Percentiles rank a stretch among this genome's conserved stretches.
These are phyloP conservation scores for Magnolia changhungtana DNA, from an alignment of 164 flowering plant genomes.

Conservation along the genomic window DNA sequence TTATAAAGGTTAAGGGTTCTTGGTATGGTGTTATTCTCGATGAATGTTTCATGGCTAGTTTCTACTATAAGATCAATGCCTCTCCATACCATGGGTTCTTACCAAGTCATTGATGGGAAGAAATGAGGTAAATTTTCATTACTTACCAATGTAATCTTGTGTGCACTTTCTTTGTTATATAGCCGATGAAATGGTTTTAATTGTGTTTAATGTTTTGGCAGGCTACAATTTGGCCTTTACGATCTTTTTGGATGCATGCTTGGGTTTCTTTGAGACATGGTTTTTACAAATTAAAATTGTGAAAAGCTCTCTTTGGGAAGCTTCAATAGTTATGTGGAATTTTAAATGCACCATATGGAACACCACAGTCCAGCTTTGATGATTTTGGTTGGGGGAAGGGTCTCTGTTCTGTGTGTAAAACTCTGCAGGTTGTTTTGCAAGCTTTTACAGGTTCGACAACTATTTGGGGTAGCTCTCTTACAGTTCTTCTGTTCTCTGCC, in stretches of 20 bases:
- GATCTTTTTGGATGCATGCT: conserved; percentile 47
- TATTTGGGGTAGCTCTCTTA: background rate
- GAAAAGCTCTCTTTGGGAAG: conserved; percentile 29
- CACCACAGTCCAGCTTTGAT: conserved; percentile 13
- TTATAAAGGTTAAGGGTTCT: conserved; percentile 26
- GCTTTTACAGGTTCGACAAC: conserved; percentile 10
- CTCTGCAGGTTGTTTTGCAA: conserved; percentile 15
- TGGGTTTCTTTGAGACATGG: conserved; percentile 37
- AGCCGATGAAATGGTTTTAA: conserved; percentile 31
- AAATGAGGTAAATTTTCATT: conserved; percentile 20
- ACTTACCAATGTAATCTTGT: conserved; percentile 7
- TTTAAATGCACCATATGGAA: background rate
- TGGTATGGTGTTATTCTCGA: conserved; percentile 20
- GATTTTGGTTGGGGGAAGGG: conserved; percentile 13
- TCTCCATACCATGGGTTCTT: conserved; percentile 3
- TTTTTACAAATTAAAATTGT: conserved; percentile 23
- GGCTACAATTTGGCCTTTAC: conserved; percentile 44
- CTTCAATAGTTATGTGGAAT: conserved; percentile 4
- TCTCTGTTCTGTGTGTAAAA: conserved; percentile 8
- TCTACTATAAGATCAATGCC: conserved; percentile 3
- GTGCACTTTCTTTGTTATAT: conserved; percentile 16
- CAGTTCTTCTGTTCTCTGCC: background rate
- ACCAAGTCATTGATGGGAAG: background rate
- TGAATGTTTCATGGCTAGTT: conserved; percentile 20
- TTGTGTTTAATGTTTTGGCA: conserved; percentile 55